Conservation (phyloP, 768 basidiomycete species). For the Holtermanniella nyarrowii region DNA sequence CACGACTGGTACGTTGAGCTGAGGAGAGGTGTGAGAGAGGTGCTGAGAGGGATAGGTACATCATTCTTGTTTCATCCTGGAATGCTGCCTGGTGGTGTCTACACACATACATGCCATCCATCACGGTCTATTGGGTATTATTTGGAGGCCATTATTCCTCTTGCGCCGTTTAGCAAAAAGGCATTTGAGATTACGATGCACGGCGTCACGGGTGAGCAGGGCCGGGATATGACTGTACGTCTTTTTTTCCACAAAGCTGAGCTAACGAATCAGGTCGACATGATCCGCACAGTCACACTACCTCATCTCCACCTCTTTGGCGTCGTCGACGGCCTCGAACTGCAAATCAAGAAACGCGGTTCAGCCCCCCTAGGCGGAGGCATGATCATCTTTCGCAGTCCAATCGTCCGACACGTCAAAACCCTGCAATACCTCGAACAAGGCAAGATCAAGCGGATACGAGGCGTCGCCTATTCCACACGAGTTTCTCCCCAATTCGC, state of each 20-base stretch:
- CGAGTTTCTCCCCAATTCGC: conserved; percentile 96
- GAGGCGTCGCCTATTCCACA: conserved; percentile 91
- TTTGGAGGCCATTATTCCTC: conserved; percentile 75
- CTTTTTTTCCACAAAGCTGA: background rate
- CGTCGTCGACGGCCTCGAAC: conserved; percentile 76
- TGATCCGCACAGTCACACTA: conserved; percentile 78
- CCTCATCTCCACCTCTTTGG: conserved; percentile 86
- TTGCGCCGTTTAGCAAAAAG: conserved; percentile 87
- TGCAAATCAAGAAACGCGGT: conserved; percentile 89
- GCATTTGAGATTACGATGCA: conserved; percentile 67
- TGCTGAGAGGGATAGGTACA: conserved; percentile 53
- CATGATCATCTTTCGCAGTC: conserved; percentile 86
- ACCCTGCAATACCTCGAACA: conserved; percentile 84
- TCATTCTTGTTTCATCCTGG: conserved; percentile 86
- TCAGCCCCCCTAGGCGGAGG: conserved; percentile 84
- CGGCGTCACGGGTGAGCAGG: conserved; percentile 80
- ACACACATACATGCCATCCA: conserved; percentile 77
- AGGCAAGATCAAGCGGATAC: conserved; percentile 85
- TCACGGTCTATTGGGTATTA: conserved; percentile 90
- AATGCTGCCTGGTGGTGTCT: conserved; percentile 67
- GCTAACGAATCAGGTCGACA: conserved; percentile 57
- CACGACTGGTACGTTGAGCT: conserved; percentile 60
- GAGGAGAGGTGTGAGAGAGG: background rate
- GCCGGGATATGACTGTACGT: conserved; percentile 77
- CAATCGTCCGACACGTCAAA: conserved; percentile 79